Evolutionary conservation across 2,329 filamentous ascomycete genomes (phyloP).

Genomic region (Dactylellina haptotyla): DNA sequence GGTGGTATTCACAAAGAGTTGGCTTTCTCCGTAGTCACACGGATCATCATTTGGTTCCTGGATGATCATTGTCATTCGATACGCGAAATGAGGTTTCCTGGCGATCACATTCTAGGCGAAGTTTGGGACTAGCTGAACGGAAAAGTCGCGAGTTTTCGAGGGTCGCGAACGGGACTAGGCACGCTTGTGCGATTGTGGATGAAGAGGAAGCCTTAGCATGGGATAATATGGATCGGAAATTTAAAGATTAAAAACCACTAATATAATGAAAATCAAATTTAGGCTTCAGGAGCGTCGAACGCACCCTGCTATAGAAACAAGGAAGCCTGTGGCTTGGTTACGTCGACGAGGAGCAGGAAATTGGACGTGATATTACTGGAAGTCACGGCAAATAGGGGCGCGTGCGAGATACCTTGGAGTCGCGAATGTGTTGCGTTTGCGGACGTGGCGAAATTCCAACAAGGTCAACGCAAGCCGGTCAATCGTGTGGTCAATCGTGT

Average conservation of each 20-base stretch:
- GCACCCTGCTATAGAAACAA: too few relatives aligned
- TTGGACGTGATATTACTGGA: too few relatives aligned
- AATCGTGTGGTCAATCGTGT: too few relatives aligned
- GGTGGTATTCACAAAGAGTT: background rate
- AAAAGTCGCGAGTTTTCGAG: too few relatives aligned
- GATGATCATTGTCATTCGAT: conserved; percentile 28
- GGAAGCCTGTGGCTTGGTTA: background rate
- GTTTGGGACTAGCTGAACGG: background rate
- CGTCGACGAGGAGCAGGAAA: too few relatives aligned
- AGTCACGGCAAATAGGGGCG: too few relatives aligned
- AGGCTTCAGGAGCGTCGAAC: conserved; percentile 6
- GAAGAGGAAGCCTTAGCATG: background rate
- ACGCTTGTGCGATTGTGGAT: background rate
- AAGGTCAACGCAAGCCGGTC: too few relatives aligned
- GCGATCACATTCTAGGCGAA: conserved; percentile 35
- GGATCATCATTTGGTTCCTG: conserved; percentile 29
- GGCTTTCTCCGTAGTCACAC: conserved; percentile 17
- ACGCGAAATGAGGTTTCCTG: conserved; percentile 43
- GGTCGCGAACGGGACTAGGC: background rate
- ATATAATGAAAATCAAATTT: conserved; percentile 33
- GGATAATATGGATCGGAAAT: conserved; percentile 21
- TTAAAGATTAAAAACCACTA: too few relatives aligned
- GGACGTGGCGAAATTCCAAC: too few relatives aligned
- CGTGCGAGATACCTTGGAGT: too few relatives aligned
- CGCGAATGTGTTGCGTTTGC: too few relatives aligned